These are phyloP conservation scores for Cercospora zeina DNA, from an alignment of 2,329 filamentous ascomycete species.

Conservation along the genomic window DNA sequence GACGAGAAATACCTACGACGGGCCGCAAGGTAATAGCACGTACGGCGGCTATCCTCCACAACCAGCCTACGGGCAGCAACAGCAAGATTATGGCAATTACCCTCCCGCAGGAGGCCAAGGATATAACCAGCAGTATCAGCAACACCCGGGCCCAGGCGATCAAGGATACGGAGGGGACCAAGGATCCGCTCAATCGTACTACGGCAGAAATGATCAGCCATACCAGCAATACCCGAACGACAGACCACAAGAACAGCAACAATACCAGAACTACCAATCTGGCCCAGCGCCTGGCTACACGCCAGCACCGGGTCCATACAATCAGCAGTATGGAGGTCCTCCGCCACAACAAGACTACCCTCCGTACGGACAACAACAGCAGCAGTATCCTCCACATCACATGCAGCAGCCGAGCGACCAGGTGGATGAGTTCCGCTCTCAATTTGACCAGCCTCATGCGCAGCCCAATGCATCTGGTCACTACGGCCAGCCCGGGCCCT, in stretches of 20 bases:
- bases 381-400: slow-evolving; percentile 15
- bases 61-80: slow-evolving; percentile 25
- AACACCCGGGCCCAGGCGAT: background rate
- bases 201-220: slow-evolving; percentile 35
- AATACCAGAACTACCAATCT: slow-evolving; percentile 21
- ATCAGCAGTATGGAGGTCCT: slow-evolving; percentile 23
- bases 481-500: slow-evolving; percentile 23
- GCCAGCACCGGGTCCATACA: slow-evolving; percentile 27
- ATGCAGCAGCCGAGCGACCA: slow-evolving; percentile 30
- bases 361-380: slow-evolving; percentile 19
- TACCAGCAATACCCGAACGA: slow-evolving; percentile 34
- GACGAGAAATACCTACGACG: slow-evolving; percentile 28
- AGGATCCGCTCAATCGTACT: slow-evolving; percentile 35
- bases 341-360: slow-evolving; percentile 19
- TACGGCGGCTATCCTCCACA: slow-evolving; percentile 23
- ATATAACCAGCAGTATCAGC: slow-evolving; percentile 19
- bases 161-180: slow-evolving; percentile 17
- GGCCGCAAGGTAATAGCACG: slow-evolving; percentile 19
- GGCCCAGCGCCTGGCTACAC: slow-evolving; percentile 19
- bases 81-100: slow-evolving; percentile 24
- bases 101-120: slow-evolving; percentile 16
- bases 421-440: slow-evolving; percentile 26
- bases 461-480: slow-evolving; percentile 17
- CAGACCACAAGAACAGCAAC: slow-evolving; percentile 20
- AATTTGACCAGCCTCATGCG: slow-evolving; percentile 27